phyloP scores from a whole-genome alignment of 225 moss, liverwort and hornwort species.

The Neckera pumila region DNA sequence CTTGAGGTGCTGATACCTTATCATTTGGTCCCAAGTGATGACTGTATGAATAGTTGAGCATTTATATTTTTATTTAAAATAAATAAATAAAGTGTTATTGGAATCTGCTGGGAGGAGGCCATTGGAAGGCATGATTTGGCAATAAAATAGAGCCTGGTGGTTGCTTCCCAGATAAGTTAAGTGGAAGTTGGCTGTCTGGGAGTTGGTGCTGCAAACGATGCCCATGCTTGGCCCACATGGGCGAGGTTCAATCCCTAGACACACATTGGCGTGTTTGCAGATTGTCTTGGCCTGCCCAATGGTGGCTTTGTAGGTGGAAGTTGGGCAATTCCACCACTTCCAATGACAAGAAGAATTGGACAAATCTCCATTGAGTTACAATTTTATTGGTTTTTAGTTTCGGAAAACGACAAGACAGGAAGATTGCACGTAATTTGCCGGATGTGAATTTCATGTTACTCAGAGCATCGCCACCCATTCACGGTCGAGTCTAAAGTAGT shows the following conservation, averaged over 20 bases:
- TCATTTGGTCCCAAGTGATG: neutral
- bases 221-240: neutral
- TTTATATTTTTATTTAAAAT: neutral
- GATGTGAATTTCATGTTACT: too few relatives aligned
- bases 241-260: neutral
- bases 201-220: neutral
- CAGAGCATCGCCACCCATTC: too few relatives aligned
- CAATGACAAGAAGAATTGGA: neutral
- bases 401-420: neutral
- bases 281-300: neutral
- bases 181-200: neutral
- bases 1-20: neutral
- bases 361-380: neutral
- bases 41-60: neutral
- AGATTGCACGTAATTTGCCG: fast-evolving
- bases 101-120: neutral
- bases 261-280: neutral
- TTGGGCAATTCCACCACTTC: neutral
- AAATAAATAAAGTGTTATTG: neutral
- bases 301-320: neutral
- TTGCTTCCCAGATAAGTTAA: neutral
- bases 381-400: too few relatives aligned
- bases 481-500: too few relatives aligned
- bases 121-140: neutral
- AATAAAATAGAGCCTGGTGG: neutral